Evolutionary conservation across 1,284 basidiomycete genomes (phyloP).

Genomic region (Irpex lacteus): DNA sequence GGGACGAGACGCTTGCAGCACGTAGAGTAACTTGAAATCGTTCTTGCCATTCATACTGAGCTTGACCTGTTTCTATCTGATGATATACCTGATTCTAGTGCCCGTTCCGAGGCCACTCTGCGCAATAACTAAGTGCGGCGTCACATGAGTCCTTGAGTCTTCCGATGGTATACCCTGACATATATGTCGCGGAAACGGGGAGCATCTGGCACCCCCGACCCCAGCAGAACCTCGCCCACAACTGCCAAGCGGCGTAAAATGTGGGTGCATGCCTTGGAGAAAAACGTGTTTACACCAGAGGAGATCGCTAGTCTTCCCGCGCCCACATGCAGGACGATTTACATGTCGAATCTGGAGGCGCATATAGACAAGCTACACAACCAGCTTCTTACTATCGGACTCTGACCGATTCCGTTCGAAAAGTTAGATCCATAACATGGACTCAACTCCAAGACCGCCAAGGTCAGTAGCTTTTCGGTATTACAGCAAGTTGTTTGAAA

Average conservation of each 20-base stretch:
- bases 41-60: too few relatives aligned
- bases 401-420: constrained; percentile 25
- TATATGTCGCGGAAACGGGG: not conserved
- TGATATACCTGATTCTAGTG: too few relatives aligned
- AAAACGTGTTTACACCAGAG: constrained; percentile 60
- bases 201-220: constrained; percentile 43
- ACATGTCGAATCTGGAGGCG: constrained; percentile 31
- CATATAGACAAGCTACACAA: constrained; percentile 29
- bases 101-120: too few relatives aligned
- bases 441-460: constrained; percentile 65
- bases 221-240: constrained; percentile 52
- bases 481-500: not conserved
- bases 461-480: constrained; percentile 38
- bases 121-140: too few relatives aligned
- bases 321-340: constrained; percentile 41
- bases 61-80: too few relatives aligned
- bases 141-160: too few relatives aligned
- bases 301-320: constrained; percentile 70
- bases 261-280: constrained; percentile 75
- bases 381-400: constrained; percentile 21
- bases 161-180: too few relatives aligned
- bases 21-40: too few relatives aligned
- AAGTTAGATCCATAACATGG: constrained; percentile 26
- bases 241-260: constrained; percentile 56
- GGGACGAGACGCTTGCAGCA: too few relatives aligned